Evolutionary conservation across 2,329 filamentous ascomycete species (phyloP).

Genomic region (Colletotrichum sidae): DNA sequence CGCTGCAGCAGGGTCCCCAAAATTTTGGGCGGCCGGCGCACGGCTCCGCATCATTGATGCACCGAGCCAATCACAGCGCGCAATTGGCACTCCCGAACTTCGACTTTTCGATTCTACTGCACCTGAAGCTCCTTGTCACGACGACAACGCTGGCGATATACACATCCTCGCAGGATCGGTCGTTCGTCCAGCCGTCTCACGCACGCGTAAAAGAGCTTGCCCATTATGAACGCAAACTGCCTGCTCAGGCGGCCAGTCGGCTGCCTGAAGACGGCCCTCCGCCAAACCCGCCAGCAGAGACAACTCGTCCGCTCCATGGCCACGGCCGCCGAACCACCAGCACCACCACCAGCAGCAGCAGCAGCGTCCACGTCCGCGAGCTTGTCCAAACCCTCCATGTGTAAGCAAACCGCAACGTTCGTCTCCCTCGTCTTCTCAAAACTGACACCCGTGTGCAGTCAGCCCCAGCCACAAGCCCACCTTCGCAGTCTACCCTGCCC

Average conservation of each 20-base stretch:
- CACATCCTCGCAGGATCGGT: background rate
- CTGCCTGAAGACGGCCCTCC: conserved; percentile 75
- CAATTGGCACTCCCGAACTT: conserved; percentile 36
- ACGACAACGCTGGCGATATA: background rate
- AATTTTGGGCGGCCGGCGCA: conserved; percentile 22
- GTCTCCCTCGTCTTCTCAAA: background rate
- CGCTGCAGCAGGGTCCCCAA: conserved; percentile 22
- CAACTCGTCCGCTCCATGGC: conserved; percentile 60
- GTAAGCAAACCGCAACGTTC: conserved; percentile 43
- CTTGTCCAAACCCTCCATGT: conserved; percentile 41
- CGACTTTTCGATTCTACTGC: conserved; percentile 33
- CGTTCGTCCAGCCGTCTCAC: conserved; percentile 1
- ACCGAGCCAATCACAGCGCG: conserved; percentile 52
- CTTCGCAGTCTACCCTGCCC: conserved; percentile 54
- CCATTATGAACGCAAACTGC: conserved; percentile 70
- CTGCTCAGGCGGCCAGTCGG: conserved; percentile 77
- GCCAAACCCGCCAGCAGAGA: conserved; percentile 66
- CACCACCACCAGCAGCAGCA: conserved; percentile 43
- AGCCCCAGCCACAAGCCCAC: conserved; percentile 31
- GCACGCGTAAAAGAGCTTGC: conserved; percentile 9
- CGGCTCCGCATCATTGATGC: conserved; percentile 38
- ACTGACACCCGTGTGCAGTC: conserved; percentile 6
- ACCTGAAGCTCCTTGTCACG: too few relatives aligned
- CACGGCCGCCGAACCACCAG: conserved; percentile 47
- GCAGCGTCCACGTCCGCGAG: conserved; percentile 44